These are phyloP conservation scores for Xylaria scruposa DNA, from an alignment of 495 filamentous ascomycete species.

Conservation along the genomic window DNA sequence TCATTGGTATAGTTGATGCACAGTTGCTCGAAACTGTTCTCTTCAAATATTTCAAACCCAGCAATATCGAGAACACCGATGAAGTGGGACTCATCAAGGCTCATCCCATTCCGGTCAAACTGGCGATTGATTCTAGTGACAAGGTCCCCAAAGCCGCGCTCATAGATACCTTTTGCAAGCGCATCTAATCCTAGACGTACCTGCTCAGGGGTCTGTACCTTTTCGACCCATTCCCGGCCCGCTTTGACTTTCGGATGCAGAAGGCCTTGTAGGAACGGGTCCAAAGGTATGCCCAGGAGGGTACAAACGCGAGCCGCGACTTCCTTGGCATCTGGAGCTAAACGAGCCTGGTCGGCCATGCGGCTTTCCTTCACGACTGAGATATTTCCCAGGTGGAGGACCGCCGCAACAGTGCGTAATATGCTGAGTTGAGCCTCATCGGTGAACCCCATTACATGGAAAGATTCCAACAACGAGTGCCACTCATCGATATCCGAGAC, in stretches of 20 bases:
- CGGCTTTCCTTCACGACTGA: conserved; percentile 86
- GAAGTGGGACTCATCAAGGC: conserved; percentile 87
- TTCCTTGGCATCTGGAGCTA: conserved; percentile 72
- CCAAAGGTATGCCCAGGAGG: conserved; percentile 81
- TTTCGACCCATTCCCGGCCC: conserved; percentile 97
- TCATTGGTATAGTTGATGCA: conserved; percentile 99
- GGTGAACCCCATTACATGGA: conserved; percentile 91
- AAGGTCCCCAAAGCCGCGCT: conserved; percentile 91
- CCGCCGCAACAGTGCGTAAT: conserved; percentile 84
- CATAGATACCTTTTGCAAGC: conserved; percentile 95
- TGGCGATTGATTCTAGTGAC: conserved; percentile 91
- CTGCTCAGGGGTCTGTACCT: conserved; percentile 96
- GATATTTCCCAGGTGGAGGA: conserved; percentile 94
- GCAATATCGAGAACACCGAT: conserved; percentile 99
- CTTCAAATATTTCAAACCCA: conserved; percentile 98
- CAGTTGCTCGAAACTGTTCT: conserved; percentile 98
- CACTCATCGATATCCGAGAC: conserved; percentile 94
- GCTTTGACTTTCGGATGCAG: conserved; percentile 94
- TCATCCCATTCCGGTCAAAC: conserved; percentile 78
- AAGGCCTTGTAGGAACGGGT: conserved; percentile 85
- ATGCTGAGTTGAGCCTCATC: conserved; percentile 84
- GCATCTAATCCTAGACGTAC: conserved; percentile 90
- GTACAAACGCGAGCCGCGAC: conserved; percentile 80
- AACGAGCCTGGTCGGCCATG: conserved; percentile 86
- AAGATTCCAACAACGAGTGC: conserved; percentile 87